Conservation (phyloP, 495 filamentous ascomycete species). For the Talaromyces trachyspermus region DNA sequence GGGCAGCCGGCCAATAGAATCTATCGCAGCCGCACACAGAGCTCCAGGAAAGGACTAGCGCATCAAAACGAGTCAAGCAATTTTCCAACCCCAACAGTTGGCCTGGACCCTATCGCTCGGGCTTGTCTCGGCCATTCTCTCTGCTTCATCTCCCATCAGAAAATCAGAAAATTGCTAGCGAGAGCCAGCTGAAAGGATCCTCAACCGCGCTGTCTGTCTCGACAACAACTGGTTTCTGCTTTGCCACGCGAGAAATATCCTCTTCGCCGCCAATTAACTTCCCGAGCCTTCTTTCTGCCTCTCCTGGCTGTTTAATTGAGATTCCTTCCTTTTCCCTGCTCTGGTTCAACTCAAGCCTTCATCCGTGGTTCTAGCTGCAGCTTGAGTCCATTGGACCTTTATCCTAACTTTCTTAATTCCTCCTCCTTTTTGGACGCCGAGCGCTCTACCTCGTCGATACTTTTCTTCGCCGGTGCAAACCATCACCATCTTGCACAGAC, state of each 20-base stretch:
- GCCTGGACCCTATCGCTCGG: slow-evolving; percentile 4
- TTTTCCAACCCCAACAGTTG: slow-evolving; percentile 8
- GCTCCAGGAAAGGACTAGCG: no score
- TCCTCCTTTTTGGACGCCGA: slow-evolving; percentile 5
- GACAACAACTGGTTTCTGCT: not conserved
- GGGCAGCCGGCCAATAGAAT: no score
- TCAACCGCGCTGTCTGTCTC: no score
- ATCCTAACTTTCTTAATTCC: not conserved
- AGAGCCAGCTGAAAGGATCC: no score
- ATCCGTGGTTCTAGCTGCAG: slow-evolving; percentile 4
- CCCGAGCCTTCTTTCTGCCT: slow-evolving; percentile 27
- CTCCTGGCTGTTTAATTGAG: slow-evolving; percentile 7
- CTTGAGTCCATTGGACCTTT: not conserved
- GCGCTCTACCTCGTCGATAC: not conserved
- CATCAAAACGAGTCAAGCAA: not conserved
- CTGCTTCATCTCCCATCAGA: not conserved
- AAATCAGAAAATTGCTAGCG: not conserved
- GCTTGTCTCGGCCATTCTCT: not conserved
- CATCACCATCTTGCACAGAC: not conserved
- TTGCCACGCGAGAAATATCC: not conserved
- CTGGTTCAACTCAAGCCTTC: slow-evolving; percentile 4
- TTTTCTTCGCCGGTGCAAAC: not conserved
- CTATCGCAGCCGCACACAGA: no score
- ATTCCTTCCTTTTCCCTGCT: slow-evolving; percentile 5
- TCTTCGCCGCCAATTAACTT: slow-evolving; percentile 21